phyloP scores from a whole-genome alignment of 148 eudicot genomes.

The Simmondsia chinensis region DNA sequence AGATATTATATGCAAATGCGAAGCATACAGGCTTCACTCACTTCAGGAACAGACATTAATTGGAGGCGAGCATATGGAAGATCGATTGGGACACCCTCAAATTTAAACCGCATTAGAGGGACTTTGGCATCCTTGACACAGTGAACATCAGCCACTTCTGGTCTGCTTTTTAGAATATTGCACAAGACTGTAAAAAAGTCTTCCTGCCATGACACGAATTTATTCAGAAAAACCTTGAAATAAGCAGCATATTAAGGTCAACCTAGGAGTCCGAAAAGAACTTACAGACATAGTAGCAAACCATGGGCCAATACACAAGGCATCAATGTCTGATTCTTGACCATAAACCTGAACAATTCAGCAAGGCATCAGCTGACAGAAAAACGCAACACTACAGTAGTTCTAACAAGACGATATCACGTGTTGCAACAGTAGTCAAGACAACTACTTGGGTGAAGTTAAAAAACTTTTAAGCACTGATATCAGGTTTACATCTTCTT shows the following conservation, averaged over 20 bases:
- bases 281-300: constrained; percentile 48
- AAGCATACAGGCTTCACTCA: constrained; percentile 12
- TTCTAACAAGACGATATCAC: neutral
- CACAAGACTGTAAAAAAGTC: constrained; percentile 48
- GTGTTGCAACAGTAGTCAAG: neutral
- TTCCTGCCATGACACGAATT: constrained; percentile 24
- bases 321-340: constrained; percentile 51
- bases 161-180: constrained; percentile 34
- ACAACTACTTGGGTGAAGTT: too few relatives aligned
- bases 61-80: constrained; percentile 53
- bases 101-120: constrained; percentile 50
- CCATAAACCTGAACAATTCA: constrained; percentile 35
- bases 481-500: too few relatives aligned
- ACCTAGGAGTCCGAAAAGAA: neutral
- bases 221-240: neutral
- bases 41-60: constrained; percentile 41
- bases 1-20: neutral
- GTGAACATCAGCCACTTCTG: constrained; percentile 36
- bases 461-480: too few relatives aligned
- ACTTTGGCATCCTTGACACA: constrained; percentile 55
- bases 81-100: constrained; percentile 46
- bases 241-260: neutral
- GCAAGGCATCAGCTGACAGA: neutral
- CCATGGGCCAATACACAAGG: constrained; percentile 49
- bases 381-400: neutral